phyloP scores from a whole-genome alignment of 106 monocot genomes.

The Dendrobium chrysotoxum region DNA sequence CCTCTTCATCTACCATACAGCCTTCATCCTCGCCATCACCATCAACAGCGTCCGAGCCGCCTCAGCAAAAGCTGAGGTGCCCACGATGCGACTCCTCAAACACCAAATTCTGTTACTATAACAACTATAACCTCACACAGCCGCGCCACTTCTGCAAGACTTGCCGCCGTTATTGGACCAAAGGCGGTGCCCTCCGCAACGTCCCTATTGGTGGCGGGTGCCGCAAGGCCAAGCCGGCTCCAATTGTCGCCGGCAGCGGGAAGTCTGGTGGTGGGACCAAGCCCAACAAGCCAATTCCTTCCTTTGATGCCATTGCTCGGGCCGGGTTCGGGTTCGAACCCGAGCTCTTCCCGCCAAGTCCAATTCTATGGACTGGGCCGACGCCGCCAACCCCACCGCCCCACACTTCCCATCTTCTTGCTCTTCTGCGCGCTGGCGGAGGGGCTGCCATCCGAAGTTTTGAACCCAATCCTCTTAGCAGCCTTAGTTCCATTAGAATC shows the following conservation, averaged over 20 bases:
- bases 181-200: constrained; percentile 50
- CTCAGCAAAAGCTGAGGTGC: constrained; percentile 32
- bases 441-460: constrained; percentile 8
- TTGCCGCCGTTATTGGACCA: constrained; percentile 61
- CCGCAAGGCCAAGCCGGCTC: constrained; percentile 29
- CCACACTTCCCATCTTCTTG: constrained; percentile 22
- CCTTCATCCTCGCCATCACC: constrained; percentile 10
- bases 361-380: constrained; percentile 2
- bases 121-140: constrained; percentile 62
- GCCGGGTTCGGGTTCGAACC: constrained; percentile 1
- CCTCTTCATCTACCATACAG: background rate
- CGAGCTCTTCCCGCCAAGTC: background rate
- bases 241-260: background rate
- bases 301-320: background rate
- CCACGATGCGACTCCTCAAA: constrained; percentile 48
- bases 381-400: background rate
- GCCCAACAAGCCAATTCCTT: constrained; percentile 2
- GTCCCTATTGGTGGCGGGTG: constrained; percentile 52
- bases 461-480: background rate
- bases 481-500: constrained; percentile 7
- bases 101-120: constrained; percentile 64
- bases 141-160: constrained; percentile 58
- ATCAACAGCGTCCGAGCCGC: constrained; percentile 7
- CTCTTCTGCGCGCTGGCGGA: constrained; percentile 18
- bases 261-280: background rate